Evolutionary conservation across 345 rosid genomes (phyloP), one percentile per base, ranked within the genome.

Genomic region (Populus alba): DNA sequence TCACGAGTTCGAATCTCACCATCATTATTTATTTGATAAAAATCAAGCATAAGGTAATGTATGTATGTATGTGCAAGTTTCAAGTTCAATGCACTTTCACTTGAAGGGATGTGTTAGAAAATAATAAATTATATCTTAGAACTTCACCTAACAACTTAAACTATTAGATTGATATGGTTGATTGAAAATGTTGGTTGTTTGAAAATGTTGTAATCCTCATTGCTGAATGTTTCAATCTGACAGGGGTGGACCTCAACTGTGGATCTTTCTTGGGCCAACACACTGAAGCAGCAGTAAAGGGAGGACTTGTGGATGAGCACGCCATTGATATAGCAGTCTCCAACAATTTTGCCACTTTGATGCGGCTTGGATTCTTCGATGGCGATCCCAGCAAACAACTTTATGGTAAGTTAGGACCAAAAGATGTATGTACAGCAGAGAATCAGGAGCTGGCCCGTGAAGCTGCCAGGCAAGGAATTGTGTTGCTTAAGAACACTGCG

Each of bases 401-500:
- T 2, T 96, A 92, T 9, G 99, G 97, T 0, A 87, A 85, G 3
- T 87, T 96, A 3, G 97, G 97, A 39, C 97, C 97, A 2, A 85
- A 80, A 47, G 98, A 96, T 66, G 99, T 94, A 3, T 96, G 98
- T 66, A 90, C 99, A 8, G 57, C 81, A 2, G 83, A 70, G 61
- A 82, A 94, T 79, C 97, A 91, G 80, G 97, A 92, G 72, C 84
- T 96, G 49, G 98, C 98, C 0, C 92, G 88, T 3, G 95, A 96
- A 74, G 94, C 99, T 0, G 97, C 99, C 6, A 90, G 98, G 82
- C 95, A 96, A 85, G 99, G 99, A 75, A 96, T 96, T 18, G 99
- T 96, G 6, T 78, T 96, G 68, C 92, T 96, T 1, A 96, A 96
- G 83, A 96, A 94, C 84, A 68, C 65, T 1, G 79, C 75, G 13